Base-by-base conservation (phyloP, 2,329 filamentous ascomycete genomes). In the Ophiostoma himal-ulmi region DNA sequence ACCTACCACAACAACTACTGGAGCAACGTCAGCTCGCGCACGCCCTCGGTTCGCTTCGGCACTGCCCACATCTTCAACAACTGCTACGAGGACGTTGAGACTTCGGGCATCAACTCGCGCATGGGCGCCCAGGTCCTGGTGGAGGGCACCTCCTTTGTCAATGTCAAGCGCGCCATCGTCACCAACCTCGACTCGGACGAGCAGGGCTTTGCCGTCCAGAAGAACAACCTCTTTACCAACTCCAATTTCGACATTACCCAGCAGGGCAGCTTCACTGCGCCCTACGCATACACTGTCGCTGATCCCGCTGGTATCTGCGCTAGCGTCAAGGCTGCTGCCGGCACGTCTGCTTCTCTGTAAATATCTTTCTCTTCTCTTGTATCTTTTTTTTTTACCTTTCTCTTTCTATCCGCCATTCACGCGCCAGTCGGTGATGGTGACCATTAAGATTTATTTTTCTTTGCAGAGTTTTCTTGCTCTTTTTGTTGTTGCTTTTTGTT, bases 1-100 rank as follows among this genome's bases (percentile, higher is more conserved):
- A 60, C 57, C 26, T 60, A 60, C 57, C 57, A 60, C 57, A 60
- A 60, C 57, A 60, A 60, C 57, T 7, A 60, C 57, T 60, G 57
- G 57, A 60, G 22, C 57, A 60, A 60, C 26, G 57, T 60, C 26
- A 60, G 57, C 57, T 60, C 57, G 26, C 57, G 57, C 57, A 60
- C 57, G 22, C 57, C 57, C 11, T 60, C 57, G 13, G 20, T 60
- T 14, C 57, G 57, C 57, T 60, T 60, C 57, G 57, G 57, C 26
- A 60, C 57, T 3, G 57, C 11, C 57, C 57, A 60, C 57, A 60
- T 60, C 57, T 60, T 60, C 57, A 60, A 60, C 57, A 60, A 34
- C 57, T 60, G 57, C 57, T 60, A 60, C 13, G 57, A 60, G 57
- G 11, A 60, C 26, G 57, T 60, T 26, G 22, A 30, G 57, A 30